Evolutionary conservation across 331 rosid species (phyloP), one percentile per base, ranked within the genome.

Genomic region (Arachis monticola): DNA sequence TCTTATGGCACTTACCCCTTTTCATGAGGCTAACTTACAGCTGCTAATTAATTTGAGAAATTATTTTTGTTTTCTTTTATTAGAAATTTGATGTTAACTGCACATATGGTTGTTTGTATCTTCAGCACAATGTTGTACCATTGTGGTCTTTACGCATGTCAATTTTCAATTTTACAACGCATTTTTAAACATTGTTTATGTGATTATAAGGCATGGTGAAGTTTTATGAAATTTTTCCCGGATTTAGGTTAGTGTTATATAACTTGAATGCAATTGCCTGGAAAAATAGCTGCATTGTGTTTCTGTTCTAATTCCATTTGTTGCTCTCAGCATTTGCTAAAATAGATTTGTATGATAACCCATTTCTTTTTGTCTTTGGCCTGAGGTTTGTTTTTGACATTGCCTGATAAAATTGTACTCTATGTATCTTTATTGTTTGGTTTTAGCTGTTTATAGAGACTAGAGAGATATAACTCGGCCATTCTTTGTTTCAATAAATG

Each of bases 71-170:
- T 5, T 27, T 3, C 14, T 72, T 5, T 48, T 53, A 10, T 22
- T 8, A 64, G 8, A 5, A 27, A 53, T 41, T 5, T 12, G 40
- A 45, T 58, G 31, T 30, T 14, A 38, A 6, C 10, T 46, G 7
- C 3, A 10, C n/a, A 32, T 67, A 5, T 7, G 2, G 3, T 5
- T 11, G 58, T n/a, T n/a, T 44, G 6, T 56, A 42, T 12, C 14
- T 48, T 22, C 27, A 22, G 27, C 27, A 22, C 27, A 22, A 32
- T 32, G 38, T 32, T 32, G 4, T 35, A 4, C 40, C 5, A 2
- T 35, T 35, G 3, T 35, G n/a, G 98, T 66, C 47, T 93, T 71
- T 95, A 90, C 45, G 40, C 40, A 35, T 35, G 40, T 35, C 40
- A 35, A 35, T 35, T 35, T 35, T 35, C 40, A 35, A 35, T 48